These are phyloP conservation scores for Pseudozyma thailandica DNA, from an alignment of 1,284 basidiomycete genomes.

Conservation along the genomic window DNA sequence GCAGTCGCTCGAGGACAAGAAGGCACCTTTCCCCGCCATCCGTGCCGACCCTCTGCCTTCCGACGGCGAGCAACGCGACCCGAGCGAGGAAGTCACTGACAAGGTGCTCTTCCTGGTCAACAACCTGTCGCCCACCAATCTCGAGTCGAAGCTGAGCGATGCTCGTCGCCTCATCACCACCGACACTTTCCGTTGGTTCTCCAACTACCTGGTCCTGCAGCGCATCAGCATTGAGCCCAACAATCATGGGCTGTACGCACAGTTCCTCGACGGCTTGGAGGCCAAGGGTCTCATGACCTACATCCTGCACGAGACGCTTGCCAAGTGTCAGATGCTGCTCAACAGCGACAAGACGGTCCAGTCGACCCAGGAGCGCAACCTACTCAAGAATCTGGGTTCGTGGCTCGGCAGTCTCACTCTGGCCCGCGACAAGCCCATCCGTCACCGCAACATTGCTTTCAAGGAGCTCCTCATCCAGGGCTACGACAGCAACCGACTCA, in stretches of 20 bases:
- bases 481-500: conserved; percentile 88
- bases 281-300: conserved; percentile 69
- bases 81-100: conserved; percentile 89
- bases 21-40: conserved; percentile 69
- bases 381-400: conserved; percentile 91
- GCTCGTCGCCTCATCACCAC: conserved; percentile 55
- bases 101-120: conserved; percentile 97
- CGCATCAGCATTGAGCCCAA: conserved; percentile 96
- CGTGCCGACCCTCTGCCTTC: conserved; percentile 68
- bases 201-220: conserved; percentile 95
- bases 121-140: conserved; percentile 93
- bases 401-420: conserved; percentile 96
- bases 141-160: conserved; percentile 75
- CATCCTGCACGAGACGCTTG: conserved; percentile 89
- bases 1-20: conserved; percentile 57
- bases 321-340: conserved; percentile 81
- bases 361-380: conserved; percentile 81
- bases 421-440: conserved; percentile 89
- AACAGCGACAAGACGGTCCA: conserved; percentile 92
- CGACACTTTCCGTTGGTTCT: conserved; percentile 80
- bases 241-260: conserved; percentile 93
- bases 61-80: conserved; percentile 69
- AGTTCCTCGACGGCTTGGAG: conserved; percentile 83
- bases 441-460: conserved; percentile 91
- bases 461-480: conserved; percentile 96